Percentiles rank a stretch among this genome's conserved stretches.
phyloP scores from a whole-genome alignment of 495 filamentous ascomycete genomes.

The Talaromyces wortmannii region DNA sequence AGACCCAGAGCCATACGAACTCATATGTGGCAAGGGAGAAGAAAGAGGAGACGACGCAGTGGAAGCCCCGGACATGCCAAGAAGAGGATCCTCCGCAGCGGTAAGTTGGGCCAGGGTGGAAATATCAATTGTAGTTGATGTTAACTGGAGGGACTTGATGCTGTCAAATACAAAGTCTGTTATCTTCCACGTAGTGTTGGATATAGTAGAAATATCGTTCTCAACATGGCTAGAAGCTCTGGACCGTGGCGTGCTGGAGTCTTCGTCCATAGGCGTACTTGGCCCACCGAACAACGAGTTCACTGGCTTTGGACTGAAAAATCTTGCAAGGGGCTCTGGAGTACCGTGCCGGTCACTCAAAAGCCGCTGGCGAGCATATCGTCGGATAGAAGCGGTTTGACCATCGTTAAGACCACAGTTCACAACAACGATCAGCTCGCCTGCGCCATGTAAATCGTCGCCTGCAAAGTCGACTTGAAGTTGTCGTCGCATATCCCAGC shows the following conservation, averaged over 20 bases:
- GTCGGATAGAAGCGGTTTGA: conserved; percentile 37
- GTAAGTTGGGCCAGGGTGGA: conserved; percentile 67
- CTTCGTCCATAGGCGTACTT: conserved; percentile 7
- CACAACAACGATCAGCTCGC: conserved; percentile 70
- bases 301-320: neutral
- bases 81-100: conserved; percentile 67
- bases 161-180: conserved; percentile 51
- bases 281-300: conserved; percentile 33
- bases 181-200: conserved; percentile 49
- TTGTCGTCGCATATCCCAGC: conserved; percentile 88
- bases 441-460: conserved; percentile 63
- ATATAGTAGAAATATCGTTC: conserved; percentile 9
- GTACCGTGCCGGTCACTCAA: conserved; percentile 5
- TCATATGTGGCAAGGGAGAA: conserved; percentile 49
- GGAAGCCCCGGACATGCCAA: conserved; percentile 48
- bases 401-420: conserved; percentile 59
- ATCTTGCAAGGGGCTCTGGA: neutral
- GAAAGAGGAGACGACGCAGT: conserved; percentile 48
- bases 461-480: conserved; percentile 86
- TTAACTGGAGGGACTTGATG: conserved; percentile 51
- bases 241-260: conserved; percentile 17
- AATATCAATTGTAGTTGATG: conserved; percentile 64
- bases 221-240: conserved; percentile 17
- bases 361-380: conserved; percentile 41
- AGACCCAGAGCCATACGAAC: conserved; percentile 25